Percentiles rank a stretch among this genome's conserved stretches.
Evolutionary conservation across 805 yeast species (phyloP).

Genomic region (Wickerhamomyces silvicola): DNA sequence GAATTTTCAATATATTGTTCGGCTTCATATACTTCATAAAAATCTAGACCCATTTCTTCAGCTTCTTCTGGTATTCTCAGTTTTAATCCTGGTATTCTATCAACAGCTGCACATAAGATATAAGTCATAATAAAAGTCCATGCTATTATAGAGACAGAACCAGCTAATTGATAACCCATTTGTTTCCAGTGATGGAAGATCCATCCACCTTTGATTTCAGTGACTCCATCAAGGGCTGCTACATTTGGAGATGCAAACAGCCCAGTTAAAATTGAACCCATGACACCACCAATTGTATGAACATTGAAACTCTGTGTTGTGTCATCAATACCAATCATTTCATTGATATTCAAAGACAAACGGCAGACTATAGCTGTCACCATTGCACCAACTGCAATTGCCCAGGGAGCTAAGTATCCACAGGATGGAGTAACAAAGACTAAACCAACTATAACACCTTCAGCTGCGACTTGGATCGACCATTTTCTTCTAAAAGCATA

Average conservation of each 20-base stretch:
- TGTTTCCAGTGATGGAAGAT: conserved; percentile 85
- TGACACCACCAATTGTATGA: conserved; percentile 94
- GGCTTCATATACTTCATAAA: conserved; percentile 44
- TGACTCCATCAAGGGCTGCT: conserved; percentile 81
- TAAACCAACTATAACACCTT: conserved; percentile 90
- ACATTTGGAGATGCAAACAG: conserved; percentile 81
- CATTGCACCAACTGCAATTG: conserved; percentile 75
- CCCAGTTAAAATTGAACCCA: conserved; percentile 81
- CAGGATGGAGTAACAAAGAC: conserved; percentile 98
- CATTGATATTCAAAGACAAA: conserved; percentile 77
- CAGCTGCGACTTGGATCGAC: conserved; percentile 89
- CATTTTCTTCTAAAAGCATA: conserved; percentile 78
- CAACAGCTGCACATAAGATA: conserved; percentile 38
- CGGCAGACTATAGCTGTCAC: conserved; percentile 79
- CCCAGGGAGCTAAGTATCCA: conserved; percentile 89
- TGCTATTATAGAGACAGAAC: conserved; percentile 28
- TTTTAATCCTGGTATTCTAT: conserved; percentile 44
- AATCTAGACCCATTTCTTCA: conserved; percentile 47
- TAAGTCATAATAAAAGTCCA: conserved; percentile 42
- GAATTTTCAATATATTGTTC: no score
- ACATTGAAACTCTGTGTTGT: conserved; percentile 90
- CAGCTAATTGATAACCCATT: conserved; percentile 83
- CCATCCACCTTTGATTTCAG: conserved; percentile 91
- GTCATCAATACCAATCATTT: conserved; percentile 76
- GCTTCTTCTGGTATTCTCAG: conserved; percentile 39